Percentiles rank a stretch among this genome's conserved stretches.
These are phyloP conservation scores for Epicoccum nigrum DNA, from an alignment of 2,329 filamentous ascomycete species.

Conservation along the genomic window DNA sequence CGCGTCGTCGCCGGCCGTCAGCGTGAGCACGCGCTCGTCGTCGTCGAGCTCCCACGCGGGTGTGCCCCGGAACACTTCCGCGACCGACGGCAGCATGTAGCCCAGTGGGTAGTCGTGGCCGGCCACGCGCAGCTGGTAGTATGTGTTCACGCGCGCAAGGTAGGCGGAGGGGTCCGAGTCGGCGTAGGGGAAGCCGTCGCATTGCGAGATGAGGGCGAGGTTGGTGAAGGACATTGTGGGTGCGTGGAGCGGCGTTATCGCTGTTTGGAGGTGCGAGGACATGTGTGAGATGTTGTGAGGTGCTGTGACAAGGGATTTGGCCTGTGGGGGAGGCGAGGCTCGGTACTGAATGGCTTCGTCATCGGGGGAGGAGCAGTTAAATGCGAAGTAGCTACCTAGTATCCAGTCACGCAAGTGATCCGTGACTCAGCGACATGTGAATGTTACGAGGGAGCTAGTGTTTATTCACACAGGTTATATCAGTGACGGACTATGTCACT, in stretches of 20 bases:
- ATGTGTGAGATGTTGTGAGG: background rate
- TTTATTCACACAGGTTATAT: too few relatives aligned
- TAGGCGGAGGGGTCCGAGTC: slow-evolving; percentile 64
- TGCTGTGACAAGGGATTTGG: too few relatives aligned
- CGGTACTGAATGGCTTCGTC: slow-evolving; percentile 20
- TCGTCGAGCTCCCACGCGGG: slow-evolving; percentile 68
- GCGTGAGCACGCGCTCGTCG: slow-evolving; percentile 65
- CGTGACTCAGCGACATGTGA: too few relatives aligned
- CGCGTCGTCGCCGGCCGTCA: slow-evolving; percentile 65
- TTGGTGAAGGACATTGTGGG: slow-evolving; percentile 52
- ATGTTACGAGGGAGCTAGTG: too few relatives aligned
- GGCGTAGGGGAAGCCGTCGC: slow-evolving; percentile 80
- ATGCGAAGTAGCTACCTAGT: too few relatives aligned
- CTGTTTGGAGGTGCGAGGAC: slow-evolving; percentile 4
- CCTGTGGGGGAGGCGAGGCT: too few relatives aligned
- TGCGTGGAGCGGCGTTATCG: background rate
- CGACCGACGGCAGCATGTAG: slow-evolving; percentile 66
- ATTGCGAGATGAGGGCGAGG: slow-evolving; percentile 62
- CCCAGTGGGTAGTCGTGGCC: slow-evolving; percentile 67
- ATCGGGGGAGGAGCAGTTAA: slow-evolving; percentile 10
- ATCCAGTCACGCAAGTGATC: too few relatives aligned
- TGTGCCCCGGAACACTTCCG: slow-evolving; percentile 60
- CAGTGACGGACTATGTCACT: too few relatives aligned
- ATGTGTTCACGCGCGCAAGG: slow-evolving; percentile 59
- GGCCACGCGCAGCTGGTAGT: slow-evolving; percentile 70